Base-by-base conservation (phyloP, 768 basidiomycete species). In the Clathrus columnatus region DNA sequence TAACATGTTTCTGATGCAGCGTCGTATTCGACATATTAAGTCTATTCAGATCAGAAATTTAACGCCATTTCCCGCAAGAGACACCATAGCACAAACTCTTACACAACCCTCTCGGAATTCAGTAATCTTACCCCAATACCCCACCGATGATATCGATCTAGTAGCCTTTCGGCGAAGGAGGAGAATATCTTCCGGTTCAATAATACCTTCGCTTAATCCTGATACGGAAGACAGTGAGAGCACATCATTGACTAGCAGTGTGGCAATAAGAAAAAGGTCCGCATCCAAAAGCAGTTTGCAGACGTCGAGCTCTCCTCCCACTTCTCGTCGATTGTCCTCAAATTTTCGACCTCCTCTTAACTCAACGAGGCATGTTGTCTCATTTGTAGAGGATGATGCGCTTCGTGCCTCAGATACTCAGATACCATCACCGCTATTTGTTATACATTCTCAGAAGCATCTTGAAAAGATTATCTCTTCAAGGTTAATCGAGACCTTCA, bases 41-140 rank as follows among this genome's bases (percentile, higher is more conserved):
- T 75, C 80, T 43, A 72, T 91, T 48, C 85, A 89, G 70, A 74
- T 91, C 61, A 80, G 82, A 59, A 91, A 91, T 65, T 72, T 91
- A 32, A 86, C 89, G n/a, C 87, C 86, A 1, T 91, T 88, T 66
- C 88, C 88, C 29, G 80, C 80, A 51, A 82, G 89, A 30, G 88
- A 91, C 67, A 76, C 83, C 5, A 75, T 88, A 59, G 82, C 88
- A 18, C 85, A 86, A 21, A 86, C 87, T 18, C 74, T 91, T 51
- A 73, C 76, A 17, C 81, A 85, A 62, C 85, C 87, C 10, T 74
- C 79, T 8, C 78, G 81, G 63, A 76, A 78, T 54, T 70, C 81
- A 59, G 81, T 82, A 60, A 78, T 74, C 1, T 64, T 75, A 7
- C 69, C 77, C 62, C 80, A 82, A 26, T 74, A 79, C 60, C 60